Evolutionary conservation across 176 grass and related monocot species (phyloP).

Genomic region (Miscanthus lutarioriparius): DNA sequence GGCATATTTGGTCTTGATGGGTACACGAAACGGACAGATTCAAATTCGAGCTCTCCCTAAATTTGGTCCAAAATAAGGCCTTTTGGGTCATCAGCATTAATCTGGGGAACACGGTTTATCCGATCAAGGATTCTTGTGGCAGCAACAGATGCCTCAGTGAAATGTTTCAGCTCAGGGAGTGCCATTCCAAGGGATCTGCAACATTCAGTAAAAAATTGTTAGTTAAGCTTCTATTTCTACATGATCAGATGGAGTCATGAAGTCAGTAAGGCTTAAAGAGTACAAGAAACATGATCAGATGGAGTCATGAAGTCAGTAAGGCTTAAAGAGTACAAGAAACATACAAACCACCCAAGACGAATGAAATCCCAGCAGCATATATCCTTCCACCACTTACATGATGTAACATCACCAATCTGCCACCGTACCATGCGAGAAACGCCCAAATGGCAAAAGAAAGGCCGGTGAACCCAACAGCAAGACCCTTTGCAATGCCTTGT

Average conservation of each 20-base stretch:
- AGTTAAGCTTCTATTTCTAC: conserved; percentile 14
- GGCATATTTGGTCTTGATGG: conserved; percentile 72
- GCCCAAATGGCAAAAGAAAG: conserved; percentile 90
- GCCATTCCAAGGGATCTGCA: conserved; percentile 96
- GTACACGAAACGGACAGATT: conserved; percentile 70
- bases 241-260: conserved; percentile 11
- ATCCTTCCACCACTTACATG: conserved; percentile 82
- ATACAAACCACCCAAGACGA: conserved; percentile 92
- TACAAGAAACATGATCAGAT: conserved; percentile 20
- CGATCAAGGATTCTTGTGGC: conserved; percentile 70
- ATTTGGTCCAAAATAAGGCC: conserved; percentile 58
- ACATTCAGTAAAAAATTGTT: background rate
- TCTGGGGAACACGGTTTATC: conserved; percentile 70
- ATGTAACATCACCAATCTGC: conserved; percentile 78
- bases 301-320: background rate
- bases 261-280: background rate
- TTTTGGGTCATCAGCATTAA: conserved; percentile 58
- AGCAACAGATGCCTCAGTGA: conserved; percentile 81
- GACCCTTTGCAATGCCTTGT: conserved; percentile 94
- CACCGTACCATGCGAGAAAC: conserved; percentile 97
- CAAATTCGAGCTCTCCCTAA: conserved; percentile 63
- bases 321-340: conserved; percentile 26
- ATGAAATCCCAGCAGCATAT: conserved; percentile 94
- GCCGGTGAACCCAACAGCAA: conserved; percentile 81
- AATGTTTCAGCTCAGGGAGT: conserved; percentile 92